Percentiles rank a stretch among this genome's conserved stretches.
These are phyloP conservation scores for Arabis alpina DNA, from an alignment of 345 rosid genomes.

Conservation along the genomic window DNA sequence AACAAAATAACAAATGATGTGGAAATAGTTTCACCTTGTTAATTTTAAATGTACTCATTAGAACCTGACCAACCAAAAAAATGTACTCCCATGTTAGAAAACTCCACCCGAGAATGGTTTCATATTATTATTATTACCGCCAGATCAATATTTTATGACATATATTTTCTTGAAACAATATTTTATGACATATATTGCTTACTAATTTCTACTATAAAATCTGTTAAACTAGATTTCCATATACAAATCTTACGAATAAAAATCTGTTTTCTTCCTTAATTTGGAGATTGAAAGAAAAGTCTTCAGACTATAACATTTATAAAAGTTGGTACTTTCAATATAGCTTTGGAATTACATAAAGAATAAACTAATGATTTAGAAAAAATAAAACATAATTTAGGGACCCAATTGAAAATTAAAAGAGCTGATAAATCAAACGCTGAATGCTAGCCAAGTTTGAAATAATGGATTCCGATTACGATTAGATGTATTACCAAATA, in stretches of 20 bases:
- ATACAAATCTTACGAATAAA: background rate
- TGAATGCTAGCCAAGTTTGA: conserved; percentile 15
- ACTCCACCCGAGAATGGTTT: background rate
- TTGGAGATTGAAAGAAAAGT: background rate
- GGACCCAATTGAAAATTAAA: background rate
- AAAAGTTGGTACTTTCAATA: background rate
- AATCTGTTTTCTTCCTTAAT: background rate
- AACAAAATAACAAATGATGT: background rate
- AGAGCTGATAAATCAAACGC: conserved; percentile 7
- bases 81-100: background rate
- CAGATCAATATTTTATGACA: background rate
- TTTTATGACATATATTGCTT: background rate
- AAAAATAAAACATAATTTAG: background rate
- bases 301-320: background rate
- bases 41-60: background rate
- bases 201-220: background rate
- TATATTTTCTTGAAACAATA: background rate
- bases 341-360: background rate
- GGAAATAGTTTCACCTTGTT: background rate
- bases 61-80: background rate
- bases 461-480: background rate
- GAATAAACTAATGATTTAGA: background rate
- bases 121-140: background rate
- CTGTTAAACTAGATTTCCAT: background rate
- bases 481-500: conserved; percentile 8